A percentile compares a stretch with the other conserved stretches of the same genome.
Conservation (phyloP, 805 yeast genomes). For the Starmerella vitae region DNA sequence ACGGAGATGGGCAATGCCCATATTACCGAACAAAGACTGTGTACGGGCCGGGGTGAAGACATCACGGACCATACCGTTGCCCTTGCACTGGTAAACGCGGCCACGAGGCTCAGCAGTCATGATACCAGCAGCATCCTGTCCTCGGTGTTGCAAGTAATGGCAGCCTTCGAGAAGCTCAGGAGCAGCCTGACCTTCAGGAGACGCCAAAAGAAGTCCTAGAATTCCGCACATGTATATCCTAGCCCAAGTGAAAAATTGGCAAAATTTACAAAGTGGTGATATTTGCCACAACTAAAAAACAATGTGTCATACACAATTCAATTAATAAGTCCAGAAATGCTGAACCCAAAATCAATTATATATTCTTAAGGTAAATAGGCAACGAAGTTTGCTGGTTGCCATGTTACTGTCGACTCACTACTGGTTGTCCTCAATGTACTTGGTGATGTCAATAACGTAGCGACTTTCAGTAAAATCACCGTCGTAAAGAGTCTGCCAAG, state of each 20-base stretch:
- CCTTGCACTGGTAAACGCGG: slow-evolving; percentile 91
- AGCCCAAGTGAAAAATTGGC: neutral
- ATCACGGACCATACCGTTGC: slow-evolving; percentile 97
- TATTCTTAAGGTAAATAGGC: too few species aligned
- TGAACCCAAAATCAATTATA: too few species aligned
- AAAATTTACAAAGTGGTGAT: slow-evolving; percentile 1
- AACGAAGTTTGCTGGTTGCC: too few species aligned
- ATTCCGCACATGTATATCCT: slow-evolving; percentile 76
- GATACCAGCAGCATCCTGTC: slow-evolving; percentile 99
- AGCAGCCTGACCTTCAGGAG: slow-evolving; percentile 59
- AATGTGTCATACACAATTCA: too few species aligned
- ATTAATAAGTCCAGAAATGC: too few species aligned
- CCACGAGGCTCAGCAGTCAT: slow-evolving; percentile 92
- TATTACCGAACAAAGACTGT: slow-evolving; percentile 69
- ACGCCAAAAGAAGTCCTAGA: slow-evolving; percentile 72
- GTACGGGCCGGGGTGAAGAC: slow-evolving; percentile 80
- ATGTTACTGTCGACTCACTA: too few species aligned
- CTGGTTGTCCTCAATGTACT: neutral
- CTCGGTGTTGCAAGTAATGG: slow-evolving; percentile 87
- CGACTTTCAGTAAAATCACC: slow-evolving; percentile 14
- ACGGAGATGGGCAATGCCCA: slow-evolving; percentile 90
- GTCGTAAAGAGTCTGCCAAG: slow-evolving; percentile 10
- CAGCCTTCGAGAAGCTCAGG: slow-evolving; percentile 88
- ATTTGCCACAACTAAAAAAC: too few species aligned
- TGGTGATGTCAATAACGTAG: slow-evolving; percentile 14